Base-by-base conservation (phyloP, 1,284 basidiomycete genomes). In the Clitocybe nebularis region DNA sequence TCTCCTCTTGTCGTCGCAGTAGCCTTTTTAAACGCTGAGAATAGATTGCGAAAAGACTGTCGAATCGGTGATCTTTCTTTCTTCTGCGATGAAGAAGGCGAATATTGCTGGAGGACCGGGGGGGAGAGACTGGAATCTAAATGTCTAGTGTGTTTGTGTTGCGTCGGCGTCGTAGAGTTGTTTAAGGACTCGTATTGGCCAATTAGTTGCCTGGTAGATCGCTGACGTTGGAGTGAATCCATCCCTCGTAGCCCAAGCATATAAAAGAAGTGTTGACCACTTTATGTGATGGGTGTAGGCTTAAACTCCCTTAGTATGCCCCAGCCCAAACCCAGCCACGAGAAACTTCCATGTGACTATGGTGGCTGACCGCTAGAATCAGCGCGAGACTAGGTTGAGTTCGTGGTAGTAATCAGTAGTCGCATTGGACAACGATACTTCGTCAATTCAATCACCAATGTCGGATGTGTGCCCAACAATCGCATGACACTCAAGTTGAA, bases 1-100 rank as follows among this genome's bases (percentile, higher is more conserved):
- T 72, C 60, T 60, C 69, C 53, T 22, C 54, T 54, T 16, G 53
- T 55, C n/a, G 30, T 41, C 17, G 29, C n/a, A 22, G 43, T 45
- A 8, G 37, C 38, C 59, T 79, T 84, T 63, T 73, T 83, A 63
- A 87, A 72, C 2, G 78, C 74, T 2, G 80, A 75, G 29, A 87
- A 62, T 17, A 86, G 60, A 52, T 79, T 85, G 30, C 75, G 72
- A 52, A 87, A 68, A 16, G 83, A 86, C 54, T 77, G 76, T 24
- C 81, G 74, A 33, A 86, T 64, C 2, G 79, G 78, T 11, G 78
- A 81, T 47, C 68, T 73, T 39, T 63, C 67, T 47, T 71, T 73
- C 43, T 47, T 39, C 19, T 33, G 32, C 7, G 22, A 25, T 5
- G 8, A 2, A n/a, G 13, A 3, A 9, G 23, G 11, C 11, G n/a